Evolutionary conservation across 2,329 filamentous ascomycete species (phyloP), one percentile per base, ranked within the genome.

Genomic region (Sporothrix luriei): DNA sequence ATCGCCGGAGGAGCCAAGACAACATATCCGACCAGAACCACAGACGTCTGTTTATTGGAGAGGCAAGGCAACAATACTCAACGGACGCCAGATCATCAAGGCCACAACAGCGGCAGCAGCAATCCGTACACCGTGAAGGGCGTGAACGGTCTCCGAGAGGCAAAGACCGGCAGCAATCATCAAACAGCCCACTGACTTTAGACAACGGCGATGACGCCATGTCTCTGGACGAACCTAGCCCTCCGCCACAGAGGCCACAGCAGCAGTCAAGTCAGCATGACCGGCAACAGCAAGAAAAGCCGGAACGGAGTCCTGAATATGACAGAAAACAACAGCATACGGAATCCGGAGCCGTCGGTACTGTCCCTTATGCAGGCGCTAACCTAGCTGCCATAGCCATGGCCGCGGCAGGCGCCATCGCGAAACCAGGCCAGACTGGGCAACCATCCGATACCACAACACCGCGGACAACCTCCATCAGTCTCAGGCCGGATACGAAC

Each of bases 161-260:
- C 38, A 24, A 16, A 24, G 5, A 7, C 16, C 57, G 38, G 10
- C 57, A 26, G 33, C 29, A 55, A 52, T 7, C 24, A 46, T 5
- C 67, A 43, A 29, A 10, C 13, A 43, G 16, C 4, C n/a, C 0
- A 38, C 29, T 43, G 2, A 43, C 21, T 43, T 29, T 40, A 4
- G 29, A 57, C 75, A 71, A 69, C 76, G 74, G 62, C 74, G 74
- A 43, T 73, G 74, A 61, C 62, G 55, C 19, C 38, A 72, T 72
- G 71, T 68, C 69, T 16, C 11, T 71, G 38, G 67, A 68, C 59
- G 57, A 69, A 14, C 40, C 38, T 14, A 57, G 29, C 29, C 54
- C 62, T 13, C 59, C 59, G 24, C 48, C 67, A 59, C 68, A 11
- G 29, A 38, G 26, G 46, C 46, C 46, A 9, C 62, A 26, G 21